Conservation (phyloP, 208 protist species). For the Blastocrithidia nonstop region DNA sequence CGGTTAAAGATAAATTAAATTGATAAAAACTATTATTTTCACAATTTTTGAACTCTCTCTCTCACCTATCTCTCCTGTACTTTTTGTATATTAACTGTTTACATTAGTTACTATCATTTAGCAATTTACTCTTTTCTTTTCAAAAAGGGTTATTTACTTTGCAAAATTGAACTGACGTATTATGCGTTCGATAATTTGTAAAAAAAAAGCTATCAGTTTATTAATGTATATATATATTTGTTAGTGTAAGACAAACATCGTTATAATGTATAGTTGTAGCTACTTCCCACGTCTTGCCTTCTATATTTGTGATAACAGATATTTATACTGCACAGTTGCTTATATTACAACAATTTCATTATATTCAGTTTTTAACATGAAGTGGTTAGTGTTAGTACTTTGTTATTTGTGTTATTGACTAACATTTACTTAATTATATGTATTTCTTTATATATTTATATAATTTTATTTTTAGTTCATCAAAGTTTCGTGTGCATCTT, state of each 20-base stretch:
- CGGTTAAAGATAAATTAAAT: background rate
- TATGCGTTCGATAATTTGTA: too few relatives aligned
- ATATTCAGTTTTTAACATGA: too few relatives aligned
- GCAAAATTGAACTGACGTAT: background rate
- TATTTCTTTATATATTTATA: too few relatives aligned
- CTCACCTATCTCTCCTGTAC: background rate
- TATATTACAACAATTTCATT: too few relatives aligned
- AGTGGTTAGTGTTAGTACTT: too few relatives aligned
- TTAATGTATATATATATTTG: too few relatives aligned
- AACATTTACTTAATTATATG: too few relatives aligned
- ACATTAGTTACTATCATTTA: background rate
- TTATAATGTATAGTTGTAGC: background rate
- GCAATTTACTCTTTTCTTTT: background rate
- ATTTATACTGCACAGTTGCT: too few relatives aligned
- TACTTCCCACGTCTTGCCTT: background rate
- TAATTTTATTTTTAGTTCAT: too few relatives aligned
- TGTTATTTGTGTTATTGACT: too few relatives aligned
- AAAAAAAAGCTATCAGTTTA: slow-evolving; percentile 1
- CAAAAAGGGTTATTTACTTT: background rate
- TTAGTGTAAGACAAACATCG: background rate
- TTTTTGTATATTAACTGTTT: slow-evolving; percentile 2
- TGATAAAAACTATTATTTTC: background rate
- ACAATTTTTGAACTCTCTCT: background rate
- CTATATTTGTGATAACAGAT: too few relatives aligned
- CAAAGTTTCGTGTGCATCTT: too few relatives aligned